phyloP scores from a whole-genome alignment of 2,329 filamentous ascomycete genomes.

The Ramichloridium luteum region DNA sequence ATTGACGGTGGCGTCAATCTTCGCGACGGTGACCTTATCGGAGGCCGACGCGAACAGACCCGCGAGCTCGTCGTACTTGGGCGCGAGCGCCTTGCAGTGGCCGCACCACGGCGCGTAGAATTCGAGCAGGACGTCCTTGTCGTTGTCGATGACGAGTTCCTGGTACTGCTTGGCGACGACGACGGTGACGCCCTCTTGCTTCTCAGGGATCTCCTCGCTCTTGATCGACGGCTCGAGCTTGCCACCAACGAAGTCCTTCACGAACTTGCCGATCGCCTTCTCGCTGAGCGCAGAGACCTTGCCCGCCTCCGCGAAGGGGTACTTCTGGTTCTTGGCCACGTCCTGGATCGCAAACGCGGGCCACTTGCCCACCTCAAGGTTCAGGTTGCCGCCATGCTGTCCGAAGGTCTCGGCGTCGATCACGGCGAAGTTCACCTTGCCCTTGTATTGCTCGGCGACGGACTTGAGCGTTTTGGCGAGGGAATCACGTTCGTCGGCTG shows the following conservation, averaged over 20 bases:
- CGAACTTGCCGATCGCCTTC: constrained; percentile 65
- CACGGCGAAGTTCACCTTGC: constrained; percentile 92
- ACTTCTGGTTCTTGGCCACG: constrained; percentile 90
- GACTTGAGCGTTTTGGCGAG: constrained; percentile 69
- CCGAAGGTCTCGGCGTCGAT: constrained; percentile 92
- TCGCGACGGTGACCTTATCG: constrained; percentile 54
- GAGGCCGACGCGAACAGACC: constrained; percentile 40
- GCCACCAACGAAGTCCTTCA: constrained; percentile 71
- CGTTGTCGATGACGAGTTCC: constrained; percentile 77
- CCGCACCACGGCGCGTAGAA: constrained; percentile 88
- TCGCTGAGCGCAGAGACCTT: constrained; percentile 66
- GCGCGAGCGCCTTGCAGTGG: constrained; percentile 57
- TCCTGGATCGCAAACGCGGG: constrained; percentile 97
- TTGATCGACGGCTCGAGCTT: constrained; percentile 95
- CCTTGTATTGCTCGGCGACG: constrained; percentile 82
- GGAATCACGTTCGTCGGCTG: constrained; percentile 71
- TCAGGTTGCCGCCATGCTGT: constrained; percentile 90
- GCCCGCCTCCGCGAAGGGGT: constrained; percentile 57
- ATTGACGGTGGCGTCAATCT: constrained; percentile 93
- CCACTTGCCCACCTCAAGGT: constrained; percentile 91
- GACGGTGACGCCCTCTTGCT: constrained; percentile 72
- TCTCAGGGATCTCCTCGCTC: constrained; percentile 92
- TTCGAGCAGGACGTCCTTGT: constrained; percentile 94
- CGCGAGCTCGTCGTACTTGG: constrained; percentile 55
- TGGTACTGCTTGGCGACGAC: constrained; percentile 93